These are phyloP conservation scores for Scedosporium minutisporum DNA, from an alignment of 2,329 filamentous ascomycete genomes.

Conservation along the genomic window DNA sequence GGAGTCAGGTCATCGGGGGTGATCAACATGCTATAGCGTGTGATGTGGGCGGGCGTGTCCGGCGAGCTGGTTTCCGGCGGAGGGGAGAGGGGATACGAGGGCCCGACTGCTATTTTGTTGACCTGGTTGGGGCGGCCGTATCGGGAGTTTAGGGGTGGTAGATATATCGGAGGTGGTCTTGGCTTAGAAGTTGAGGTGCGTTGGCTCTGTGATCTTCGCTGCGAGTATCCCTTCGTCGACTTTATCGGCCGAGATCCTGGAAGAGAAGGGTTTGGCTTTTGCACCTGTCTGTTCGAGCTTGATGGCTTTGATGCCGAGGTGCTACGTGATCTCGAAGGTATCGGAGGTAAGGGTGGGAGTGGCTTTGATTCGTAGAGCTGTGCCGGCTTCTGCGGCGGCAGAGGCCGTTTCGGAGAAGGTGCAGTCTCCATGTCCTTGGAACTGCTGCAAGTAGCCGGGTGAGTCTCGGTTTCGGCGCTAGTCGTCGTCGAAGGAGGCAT, in stretches of 20 bases:
- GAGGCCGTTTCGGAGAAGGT: conserved; percentile 11
- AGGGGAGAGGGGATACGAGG: not conserved
- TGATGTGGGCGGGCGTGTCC: not conserved
- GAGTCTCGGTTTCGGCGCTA: conserved; percentile 5
- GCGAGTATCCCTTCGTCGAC: not conserved
- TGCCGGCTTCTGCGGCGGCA: conserved; percentile 11
- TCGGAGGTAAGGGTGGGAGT: conserved; percentile 16
- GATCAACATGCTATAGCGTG: not conserved
- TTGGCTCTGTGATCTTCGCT: not conserved
- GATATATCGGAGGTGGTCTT: not conserved
- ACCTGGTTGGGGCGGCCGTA: not conserved
- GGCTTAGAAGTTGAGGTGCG: not conserved
- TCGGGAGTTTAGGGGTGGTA: not conserved
- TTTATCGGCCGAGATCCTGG: not conserved
- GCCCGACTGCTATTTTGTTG: not conserved
- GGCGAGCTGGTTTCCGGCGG: not conserved
- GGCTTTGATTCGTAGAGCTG: conserved; percentile 16
- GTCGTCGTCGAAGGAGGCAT: not conserved
- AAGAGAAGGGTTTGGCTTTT: not conserved
- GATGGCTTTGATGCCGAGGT: not conserved
- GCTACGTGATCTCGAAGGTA: not conserved
- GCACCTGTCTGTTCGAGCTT: not conserved
- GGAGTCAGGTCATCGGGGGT: not conserved
- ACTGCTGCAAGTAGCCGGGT: not conserved
- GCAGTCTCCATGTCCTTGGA: conserved; percentile 12